Conservation (phyloP, 2,329 filamentous ascomycete species). For the Aspergillus piperis region DNA sequence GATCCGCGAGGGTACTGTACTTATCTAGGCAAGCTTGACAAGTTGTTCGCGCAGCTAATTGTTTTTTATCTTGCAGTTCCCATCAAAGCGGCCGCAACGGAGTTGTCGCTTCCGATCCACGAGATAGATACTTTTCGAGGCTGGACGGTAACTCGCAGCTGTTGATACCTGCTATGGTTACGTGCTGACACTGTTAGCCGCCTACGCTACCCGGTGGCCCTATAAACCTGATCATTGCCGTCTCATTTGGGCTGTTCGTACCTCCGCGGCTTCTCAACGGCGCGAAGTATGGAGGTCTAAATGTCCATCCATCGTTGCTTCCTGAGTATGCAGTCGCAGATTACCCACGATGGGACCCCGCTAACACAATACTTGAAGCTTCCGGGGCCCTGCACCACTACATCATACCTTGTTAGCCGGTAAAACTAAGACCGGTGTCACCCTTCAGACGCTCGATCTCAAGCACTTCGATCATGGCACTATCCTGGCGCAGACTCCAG, state of each 20-base stretch:
- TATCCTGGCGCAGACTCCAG: constrained; percentile 69
- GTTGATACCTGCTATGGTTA: background rate
- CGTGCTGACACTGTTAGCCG: constrained; percentile 47
- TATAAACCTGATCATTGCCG: constrained; percentile 81
- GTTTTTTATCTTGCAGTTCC: constrained; percentile 60
- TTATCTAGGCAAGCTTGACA: constrained; percentile 14
- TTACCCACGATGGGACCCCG: background rate
- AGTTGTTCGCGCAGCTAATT: constrained; percentile 8
- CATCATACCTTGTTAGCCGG: constrained; percentile 75
- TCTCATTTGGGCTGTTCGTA: constrained; percentile 91
- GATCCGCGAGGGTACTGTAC: constrained; percentile 67
- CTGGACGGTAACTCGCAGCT: constrained; percentile 64
- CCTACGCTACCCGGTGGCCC: constrained; percentile 48
- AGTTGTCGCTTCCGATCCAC: constrained; percentile 68
- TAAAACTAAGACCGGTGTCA: constrained; percentile 67
- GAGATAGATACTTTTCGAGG: constrained; percentile 77
- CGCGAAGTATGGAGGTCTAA: constrained; percentile 81
- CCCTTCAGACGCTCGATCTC: constrained; percentile 82
- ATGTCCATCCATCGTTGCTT: constrained; percentile 88
- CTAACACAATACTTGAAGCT: constrained; percentile 47
- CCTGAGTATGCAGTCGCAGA: constrained; percentile 63
- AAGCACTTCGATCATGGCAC: constrained; percentile 74
- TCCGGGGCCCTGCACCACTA: constrained; percentile 83
- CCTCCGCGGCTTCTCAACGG: constrained; percentile 70
- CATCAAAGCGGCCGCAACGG: constrained; percentile 65